Conservation (phyloP, 1,284 basidiomycete species). For the Vanrija pseudolonga region DNA sequence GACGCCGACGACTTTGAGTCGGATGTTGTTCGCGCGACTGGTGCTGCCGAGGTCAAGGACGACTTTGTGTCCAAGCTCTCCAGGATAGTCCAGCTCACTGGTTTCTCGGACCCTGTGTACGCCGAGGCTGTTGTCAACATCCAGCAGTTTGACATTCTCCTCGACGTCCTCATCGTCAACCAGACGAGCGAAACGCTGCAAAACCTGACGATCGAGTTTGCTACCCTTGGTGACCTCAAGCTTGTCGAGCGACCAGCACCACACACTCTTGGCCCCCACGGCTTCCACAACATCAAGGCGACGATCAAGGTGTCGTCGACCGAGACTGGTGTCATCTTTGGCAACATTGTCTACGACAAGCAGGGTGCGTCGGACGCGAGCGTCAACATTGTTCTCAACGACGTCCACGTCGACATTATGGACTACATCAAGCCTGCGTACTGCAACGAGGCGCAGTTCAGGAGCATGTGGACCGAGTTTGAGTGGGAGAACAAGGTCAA, state of each 20-base stretch:
- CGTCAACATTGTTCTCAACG: constrained; percentile 78
- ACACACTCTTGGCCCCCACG: constrained; percentile 90
- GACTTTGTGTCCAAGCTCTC: constrained; percentile 96
- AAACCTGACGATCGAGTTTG: constrained; percentile 96
- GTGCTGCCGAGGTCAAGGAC: constrained; percentile 75
- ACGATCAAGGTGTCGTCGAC: constrained; percentile 98
- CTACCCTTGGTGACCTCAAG: constrained; percentile 94
- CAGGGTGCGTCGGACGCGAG: constrained; percentile 77
- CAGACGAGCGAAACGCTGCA: constrained; percentile 93
- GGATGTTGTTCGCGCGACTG: constrained; percentile 87
- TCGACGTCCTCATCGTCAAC: constrained; percentile 95
- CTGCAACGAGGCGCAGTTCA: constrained; percentile 91
- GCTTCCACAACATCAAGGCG: constrained; percentile 97
- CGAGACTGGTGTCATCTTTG: constrained; percentile 97
- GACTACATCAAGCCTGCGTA: constrained; percentile 98
- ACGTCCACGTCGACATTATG: constrained; percentile 99
- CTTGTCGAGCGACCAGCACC: constrained; percentile 91
- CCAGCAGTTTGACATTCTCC: constrained; percentile 94
- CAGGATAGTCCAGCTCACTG: constrained; percentile 92
- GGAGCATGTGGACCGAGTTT: constrained; percentile 96
- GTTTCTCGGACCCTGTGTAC: constrained; percentile 98
- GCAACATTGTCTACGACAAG: constrained; percentile 97
- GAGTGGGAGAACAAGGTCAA: constrained; percentile 99
- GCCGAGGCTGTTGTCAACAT: constrained; percentile 98
- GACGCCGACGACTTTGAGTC: constrained; percentile 72